phyloP scores from a whole-genome alignment of 2,329 filamentous ascomycete genomes.

The Paradendryphiella salina region DNA sequence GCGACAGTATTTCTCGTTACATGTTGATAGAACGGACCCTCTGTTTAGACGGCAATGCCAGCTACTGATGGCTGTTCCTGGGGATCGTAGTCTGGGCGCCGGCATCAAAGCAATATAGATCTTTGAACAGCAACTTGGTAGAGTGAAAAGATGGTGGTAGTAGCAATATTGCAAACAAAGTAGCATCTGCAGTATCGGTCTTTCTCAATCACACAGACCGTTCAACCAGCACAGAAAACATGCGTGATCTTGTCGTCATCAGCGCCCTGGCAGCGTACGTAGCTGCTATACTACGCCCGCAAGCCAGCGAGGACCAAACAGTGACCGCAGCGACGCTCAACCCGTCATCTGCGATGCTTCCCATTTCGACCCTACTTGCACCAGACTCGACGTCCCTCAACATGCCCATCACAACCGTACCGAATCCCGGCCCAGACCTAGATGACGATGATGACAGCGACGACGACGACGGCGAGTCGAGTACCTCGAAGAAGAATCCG shows the following conservation, averaged over 20 bases:
- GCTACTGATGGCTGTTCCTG: slow-evolving; percentile 20
- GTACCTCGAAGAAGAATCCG: slow-evolving; percentile 51
- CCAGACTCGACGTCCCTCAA: slow-evolving; percentile 28
- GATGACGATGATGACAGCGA: slow-evolving; percentile 7
- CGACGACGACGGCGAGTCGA: slow-evolving; percentile 3
- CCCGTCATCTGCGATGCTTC: slow-evolving; percentile 8
- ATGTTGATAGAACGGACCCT: slow-evolving; percentile 9
- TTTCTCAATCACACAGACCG: not conserved
- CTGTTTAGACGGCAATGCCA: slow-evolving; percentile 3
- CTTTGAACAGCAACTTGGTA: slow-evolving; percentile 9
- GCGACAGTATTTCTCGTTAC: slow-evolving; percentile 2
- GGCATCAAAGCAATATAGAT: slow-evolving; percentile 14
- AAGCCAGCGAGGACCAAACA: slow-evolving; percentile 4
- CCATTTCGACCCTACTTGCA: slow-evolving; percentile 20
- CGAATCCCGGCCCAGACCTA: slow-evolving; percentile 7
- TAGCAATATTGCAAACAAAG: slow-evolving; percentile 13
- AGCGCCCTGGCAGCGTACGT: slow-evolving; percentile 9
- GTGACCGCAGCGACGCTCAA: slow-evolving; percentile 7
- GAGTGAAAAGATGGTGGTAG: slow-evolving; percentile 2
- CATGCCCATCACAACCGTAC: slow-evolving; percentile 23
- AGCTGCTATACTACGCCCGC: slow-evolving; percentile 17
- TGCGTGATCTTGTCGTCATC: slow-evolving; percentile 19
- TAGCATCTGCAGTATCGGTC: not conserved
- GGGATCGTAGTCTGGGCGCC: slow-evolving; percentile 10
- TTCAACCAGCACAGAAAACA: slow-evolving; percentile 9